These are phyloP conservation scores for Penicillium sp. DNA, from an alignment of 2,329 filamentous ascomycete genomes.

Conservation along the genomic window DNA sequence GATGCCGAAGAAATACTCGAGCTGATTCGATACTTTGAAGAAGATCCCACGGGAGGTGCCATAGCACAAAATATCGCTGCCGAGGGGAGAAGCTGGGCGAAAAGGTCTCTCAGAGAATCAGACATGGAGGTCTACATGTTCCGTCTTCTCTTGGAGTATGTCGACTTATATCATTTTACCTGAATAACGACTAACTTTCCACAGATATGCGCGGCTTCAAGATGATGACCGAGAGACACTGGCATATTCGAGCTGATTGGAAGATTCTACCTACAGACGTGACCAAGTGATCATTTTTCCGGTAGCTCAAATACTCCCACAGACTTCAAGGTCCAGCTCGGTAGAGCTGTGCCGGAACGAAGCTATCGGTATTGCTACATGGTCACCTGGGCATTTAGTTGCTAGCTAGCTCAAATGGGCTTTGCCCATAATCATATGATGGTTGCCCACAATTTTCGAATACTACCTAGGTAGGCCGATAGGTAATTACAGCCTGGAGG, in stretches of 20 bases:
- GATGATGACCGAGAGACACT: constrained; percentile 9
- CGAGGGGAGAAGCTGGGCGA: constrained; percentile 57
- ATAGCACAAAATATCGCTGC: constrained; percentile 56
- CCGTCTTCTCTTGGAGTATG: constrained; percentile 55
- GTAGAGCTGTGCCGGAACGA: too few species aligned
- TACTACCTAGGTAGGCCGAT: too few species aligned
- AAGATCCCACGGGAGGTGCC: constrained; percentile 48
- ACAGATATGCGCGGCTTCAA: constrained; percentile 13
- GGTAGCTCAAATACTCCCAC: too few species aligned
- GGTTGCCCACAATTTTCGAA: too few species aligned
- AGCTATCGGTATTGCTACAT: too few species aligned
- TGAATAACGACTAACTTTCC: background rate
- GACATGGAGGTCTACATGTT: constrained; percentile 61
- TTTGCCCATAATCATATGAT: too few species aligned
- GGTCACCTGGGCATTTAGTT: too few species aligned
- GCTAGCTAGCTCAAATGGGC: too few species aligned
- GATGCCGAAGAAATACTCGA: constrained; percentile 56
- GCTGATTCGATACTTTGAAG: constrained; percentile 50
- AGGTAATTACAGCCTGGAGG: too few species aligned
- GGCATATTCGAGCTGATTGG: background rate
- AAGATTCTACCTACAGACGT: background rate
- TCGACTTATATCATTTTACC: background rate
- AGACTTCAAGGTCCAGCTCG: too few species aligned
- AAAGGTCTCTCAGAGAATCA: constrained; percentile 55
- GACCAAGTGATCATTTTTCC: too few species aligned